These are phyloP conservation scores for Paraglomus brasilianum DNA, from an alignment of 192 early-diverging fungal genomes.

Conservation along the genomic window DNA sequence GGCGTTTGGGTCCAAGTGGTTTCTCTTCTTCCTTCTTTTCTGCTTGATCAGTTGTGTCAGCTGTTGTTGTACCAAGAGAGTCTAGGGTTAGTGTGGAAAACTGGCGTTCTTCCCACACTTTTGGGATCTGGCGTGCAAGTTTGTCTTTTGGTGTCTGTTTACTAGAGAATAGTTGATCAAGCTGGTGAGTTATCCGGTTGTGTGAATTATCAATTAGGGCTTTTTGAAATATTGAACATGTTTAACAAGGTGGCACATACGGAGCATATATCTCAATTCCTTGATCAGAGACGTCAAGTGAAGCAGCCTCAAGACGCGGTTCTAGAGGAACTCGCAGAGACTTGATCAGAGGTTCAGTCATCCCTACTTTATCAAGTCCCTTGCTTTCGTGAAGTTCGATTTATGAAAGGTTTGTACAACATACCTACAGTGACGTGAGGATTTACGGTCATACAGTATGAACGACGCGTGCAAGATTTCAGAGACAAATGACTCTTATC, in stretches of 20 bases:
- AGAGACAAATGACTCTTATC: no score
- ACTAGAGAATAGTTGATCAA: neutral
- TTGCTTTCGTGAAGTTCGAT: no score
- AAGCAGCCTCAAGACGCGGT: neutral
- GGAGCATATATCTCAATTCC: constrained; percentile 3
- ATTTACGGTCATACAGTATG: no score
- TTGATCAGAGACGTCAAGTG: constrained; percentile 3
- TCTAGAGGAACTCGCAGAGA: constrained; percentile 6
- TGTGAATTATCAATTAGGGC: neutral
- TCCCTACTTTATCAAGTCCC: neutral
- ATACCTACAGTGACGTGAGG: no score
- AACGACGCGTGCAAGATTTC: no score
- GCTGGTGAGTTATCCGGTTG: neutral
- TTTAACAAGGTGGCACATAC: neutral
- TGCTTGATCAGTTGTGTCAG: neutral
- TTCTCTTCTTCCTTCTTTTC: constrained; percentile 8
- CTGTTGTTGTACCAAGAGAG: neutral
- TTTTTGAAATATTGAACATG: neutral
- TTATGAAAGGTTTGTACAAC: no score
- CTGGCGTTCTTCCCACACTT: constrained; percentile 13
- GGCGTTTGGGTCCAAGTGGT: neutral
- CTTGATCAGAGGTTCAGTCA: neutral
- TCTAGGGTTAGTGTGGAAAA: constrained; percentile 14
- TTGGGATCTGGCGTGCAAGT: constrained; percentile 14
- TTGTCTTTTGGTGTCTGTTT: constrained; percentile 16